These are phyloP conservation scores for Trichoderma endophyticum DNA, from an alignment of 2,329 filamentous ascomycete species.

Conservation along the genomic window DNA sequence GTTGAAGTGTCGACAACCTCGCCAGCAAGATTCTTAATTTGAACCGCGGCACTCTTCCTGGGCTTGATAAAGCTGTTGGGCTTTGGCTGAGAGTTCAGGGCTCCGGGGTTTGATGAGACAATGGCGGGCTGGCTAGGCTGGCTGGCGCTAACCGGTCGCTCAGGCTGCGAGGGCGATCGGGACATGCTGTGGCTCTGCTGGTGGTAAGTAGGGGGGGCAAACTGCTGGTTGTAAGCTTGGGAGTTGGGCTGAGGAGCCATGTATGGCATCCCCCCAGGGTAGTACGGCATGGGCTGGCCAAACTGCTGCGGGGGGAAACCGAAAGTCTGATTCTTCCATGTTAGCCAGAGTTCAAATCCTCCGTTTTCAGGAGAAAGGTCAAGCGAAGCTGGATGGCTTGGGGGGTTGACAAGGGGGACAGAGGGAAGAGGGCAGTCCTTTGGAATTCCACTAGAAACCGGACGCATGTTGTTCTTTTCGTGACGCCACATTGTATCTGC, in stretches of 20 bases:
- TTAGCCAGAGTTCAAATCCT: slow-evolving; percentile 73
- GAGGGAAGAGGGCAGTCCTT: slow-evolving; percentile 17
- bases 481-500: slow-evolving; percentile 34
- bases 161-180: slow-evolving; percentile 76
- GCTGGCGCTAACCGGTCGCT: slow-evolving; percentile 63
- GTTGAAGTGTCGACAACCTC: slow-evolving; percentile 70
- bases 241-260: slow-evolving; percentile 48
- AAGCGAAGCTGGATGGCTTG: slow-evolving; percentile 34
- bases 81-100: slow-evolving; percentile 59
- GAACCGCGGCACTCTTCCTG: slow-evolving; percentile 70
- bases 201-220: slow-evolving; percentile 37
- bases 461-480: slow-evolving; percentile 24
- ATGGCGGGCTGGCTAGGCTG: slow-evolving; percentile 57
- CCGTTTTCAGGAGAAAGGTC: slow-evolving; percentile 68
- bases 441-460: slow-evolving; percentile 22
- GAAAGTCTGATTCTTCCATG: slow-evolving; percentile 63
- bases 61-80: slow-evolving; percentile 49
- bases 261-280: slow-evolving; percentile 48
- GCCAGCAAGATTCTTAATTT: slow-evolving; percentile 80
- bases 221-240: slow-evolving; percentile 50
- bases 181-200: slow-evolving; percentile 71
- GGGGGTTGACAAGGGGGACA: slow-evolving; percentile 16
- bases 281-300: slow-evolving; percentile 40
- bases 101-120: slow-evolving; percentile 61
- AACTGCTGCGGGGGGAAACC: slow-evolving; percentile 48